Conservation (phyloP, 2,329 filamentous ascomycete species). For the Aureobasidium sp. region DNA sequence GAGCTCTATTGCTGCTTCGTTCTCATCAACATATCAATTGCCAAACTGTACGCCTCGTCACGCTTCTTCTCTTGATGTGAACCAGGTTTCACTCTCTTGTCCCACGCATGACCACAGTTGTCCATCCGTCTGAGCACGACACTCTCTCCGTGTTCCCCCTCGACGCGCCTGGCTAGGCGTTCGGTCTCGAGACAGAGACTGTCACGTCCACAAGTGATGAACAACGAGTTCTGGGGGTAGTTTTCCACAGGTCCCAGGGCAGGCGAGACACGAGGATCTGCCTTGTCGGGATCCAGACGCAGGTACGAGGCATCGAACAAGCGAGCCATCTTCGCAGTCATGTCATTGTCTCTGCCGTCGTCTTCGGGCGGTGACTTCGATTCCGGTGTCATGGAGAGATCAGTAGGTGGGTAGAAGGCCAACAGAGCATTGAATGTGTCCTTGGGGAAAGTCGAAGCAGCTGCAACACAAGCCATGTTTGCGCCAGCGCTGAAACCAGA, state of each 20-base stretch:
- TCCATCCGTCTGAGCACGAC: constrained; percentile 24
- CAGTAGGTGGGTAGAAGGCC: constrained; percentile 28
- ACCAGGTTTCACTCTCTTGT: constrained; percentile 26
- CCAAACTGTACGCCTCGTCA: constrained; percentile 25
- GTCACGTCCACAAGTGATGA: constrained; percentile 31
- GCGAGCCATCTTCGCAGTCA: constrained; percentile 16
- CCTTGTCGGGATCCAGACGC: constrained; percentile 15
- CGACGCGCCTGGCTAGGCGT: constrained; percentile 24
- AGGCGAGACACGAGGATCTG: constrained; percentile 29
- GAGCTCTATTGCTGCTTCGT: background rate
- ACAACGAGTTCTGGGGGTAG: constrained; percentile 23
- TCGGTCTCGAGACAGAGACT: constrained; percentile 29
- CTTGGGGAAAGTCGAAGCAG: constrained; percentile 22
- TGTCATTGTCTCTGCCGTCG: constrained; percentile 8
- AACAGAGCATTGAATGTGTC: constrained; percentile 26
- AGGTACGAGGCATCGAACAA: constrained; percentile 31
- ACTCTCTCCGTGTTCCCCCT: constrained; percentile 13
- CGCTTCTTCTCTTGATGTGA: constrained; percentile 21
- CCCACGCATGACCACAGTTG: constrained; percentile 29
- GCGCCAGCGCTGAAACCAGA: constrained; percentile 35
- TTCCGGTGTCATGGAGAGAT: constrained; percentile 24
- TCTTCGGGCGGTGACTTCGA: constrained; percentile 23
- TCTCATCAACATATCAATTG: constrained; percentile 17
- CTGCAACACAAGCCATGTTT: constrained; percentile 29
- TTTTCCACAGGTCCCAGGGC: constrained; percentile 19